Evolutionary conservation across 768 basidiomycete genomes (phyloP).

Genomic region (Gloeopeniophorella convolvens): DNA sequence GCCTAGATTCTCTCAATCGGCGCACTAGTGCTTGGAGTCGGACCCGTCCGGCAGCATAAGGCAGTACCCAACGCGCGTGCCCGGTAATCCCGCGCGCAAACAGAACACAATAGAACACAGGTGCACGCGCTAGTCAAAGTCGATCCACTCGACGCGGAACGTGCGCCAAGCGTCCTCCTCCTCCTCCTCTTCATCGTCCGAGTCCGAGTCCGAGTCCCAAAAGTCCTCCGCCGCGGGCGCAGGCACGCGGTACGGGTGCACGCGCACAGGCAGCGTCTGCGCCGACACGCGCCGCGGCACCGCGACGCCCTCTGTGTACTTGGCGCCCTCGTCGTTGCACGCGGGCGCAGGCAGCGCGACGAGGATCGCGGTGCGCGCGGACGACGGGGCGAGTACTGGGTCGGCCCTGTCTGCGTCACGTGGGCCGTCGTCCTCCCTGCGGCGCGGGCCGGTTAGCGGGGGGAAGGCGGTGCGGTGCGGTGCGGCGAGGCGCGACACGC

Average conservation of each 20-base stretch:
- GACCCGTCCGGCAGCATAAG: no score
- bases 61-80: no score
- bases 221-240: conserved; percentile 1
- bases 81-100: no score
- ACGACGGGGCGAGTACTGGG: neutral
- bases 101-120: no score
- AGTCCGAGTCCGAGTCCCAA: conserved; percentile 2
- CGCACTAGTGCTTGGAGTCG: no score
- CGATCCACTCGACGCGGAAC: conserved; percentile 19
- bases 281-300: neutral
- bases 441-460: neutral
- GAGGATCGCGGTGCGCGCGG: neutral
- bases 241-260: neutral
- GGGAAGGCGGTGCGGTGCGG: neutral
- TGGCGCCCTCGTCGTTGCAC: no score
- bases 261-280: neutral
- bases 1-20: no score
- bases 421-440: conserved; percentile 3
- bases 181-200: neutral
- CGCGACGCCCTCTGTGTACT: neutral
- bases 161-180: conserved; percentile 14
- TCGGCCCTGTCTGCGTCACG: conserved; percentile 2
- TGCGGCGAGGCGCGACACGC: neutral
- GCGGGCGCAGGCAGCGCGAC: neutral
- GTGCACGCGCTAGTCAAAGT: conserved; percentile 9